Conservation (phyloP, 2,329 filamentous ascomycete species). For the Neofusicoccum sp. region DNA sequence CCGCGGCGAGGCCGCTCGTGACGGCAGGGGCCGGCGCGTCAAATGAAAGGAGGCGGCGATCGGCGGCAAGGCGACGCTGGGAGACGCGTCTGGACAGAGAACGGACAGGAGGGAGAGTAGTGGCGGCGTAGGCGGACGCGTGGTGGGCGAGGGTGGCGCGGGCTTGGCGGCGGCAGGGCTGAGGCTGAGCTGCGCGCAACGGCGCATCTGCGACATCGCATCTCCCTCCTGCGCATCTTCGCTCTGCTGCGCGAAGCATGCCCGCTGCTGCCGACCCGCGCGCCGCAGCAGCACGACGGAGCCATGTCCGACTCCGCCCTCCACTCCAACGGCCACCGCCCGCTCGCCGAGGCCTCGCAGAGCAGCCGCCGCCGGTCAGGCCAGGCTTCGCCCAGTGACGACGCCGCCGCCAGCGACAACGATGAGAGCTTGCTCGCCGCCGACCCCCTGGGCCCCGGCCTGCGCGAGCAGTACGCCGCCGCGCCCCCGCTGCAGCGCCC, state of each 20-base stretch:
- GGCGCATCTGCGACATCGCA: constrained; percentile 8
- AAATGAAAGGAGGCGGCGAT: constrained; percentile 15
- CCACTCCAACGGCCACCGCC: constrained; percentile 1
- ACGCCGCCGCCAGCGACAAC: constrained; percentile 53
- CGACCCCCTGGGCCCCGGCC: constrained; percentile 55
- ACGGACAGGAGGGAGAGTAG: background rate
- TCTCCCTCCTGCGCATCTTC: background rate
- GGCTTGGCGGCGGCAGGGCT: constrained; percentile 17
- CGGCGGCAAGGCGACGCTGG: constrained; percentile 1
- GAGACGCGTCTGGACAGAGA: background rate
- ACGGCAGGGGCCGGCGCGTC: background rate
- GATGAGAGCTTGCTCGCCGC: constrained; percentile 55
- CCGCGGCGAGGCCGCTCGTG: background rate
- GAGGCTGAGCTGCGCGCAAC: background rate
- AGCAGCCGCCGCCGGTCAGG: constrained; percentile 41
- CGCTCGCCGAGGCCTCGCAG: constrained; percentile 49
- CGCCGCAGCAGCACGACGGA: background rate
- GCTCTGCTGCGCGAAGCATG: background rate
- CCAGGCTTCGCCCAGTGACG: constrained; percentile 35
- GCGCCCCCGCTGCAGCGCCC: background rate
- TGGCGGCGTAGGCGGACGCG: background rate
- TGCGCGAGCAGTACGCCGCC: background rate
- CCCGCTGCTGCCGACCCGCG: constrained; percentile 2
- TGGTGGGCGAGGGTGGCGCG: constrained; percentile 2
- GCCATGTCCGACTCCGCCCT: constrained; percentile 9